Evolutionary conservation across 768 basidiomycete species (phyloP).

Genomic region (Russula vinacea): DNA sequence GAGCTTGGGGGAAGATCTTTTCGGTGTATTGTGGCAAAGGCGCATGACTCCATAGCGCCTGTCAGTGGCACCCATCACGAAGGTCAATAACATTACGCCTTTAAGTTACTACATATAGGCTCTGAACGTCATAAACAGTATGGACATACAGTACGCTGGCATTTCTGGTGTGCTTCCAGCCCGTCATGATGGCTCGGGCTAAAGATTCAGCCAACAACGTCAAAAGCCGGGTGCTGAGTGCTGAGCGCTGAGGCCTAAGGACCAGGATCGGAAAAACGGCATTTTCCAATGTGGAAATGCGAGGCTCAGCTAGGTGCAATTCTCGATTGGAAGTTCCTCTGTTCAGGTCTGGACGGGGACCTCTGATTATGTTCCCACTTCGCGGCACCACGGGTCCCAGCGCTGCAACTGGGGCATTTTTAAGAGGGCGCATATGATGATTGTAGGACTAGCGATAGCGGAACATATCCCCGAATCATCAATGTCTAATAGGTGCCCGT

Average conservation of each 20-base stretch:
- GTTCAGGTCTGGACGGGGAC: neutral
- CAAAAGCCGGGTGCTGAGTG: neutral
- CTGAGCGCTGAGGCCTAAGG: neutral
- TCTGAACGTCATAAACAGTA: neutral
- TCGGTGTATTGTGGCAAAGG: neutral
- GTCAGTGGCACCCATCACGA: neutral
- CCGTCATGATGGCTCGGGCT: neutral
- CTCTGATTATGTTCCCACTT: no score
- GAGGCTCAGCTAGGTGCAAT: constrained; percentile 1
- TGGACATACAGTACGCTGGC: neutral
- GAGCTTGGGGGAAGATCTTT: neutral
- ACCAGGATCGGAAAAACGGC: neutral
- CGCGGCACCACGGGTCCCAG: neutral
- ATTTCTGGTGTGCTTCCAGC: neutral
- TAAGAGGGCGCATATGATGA: no score
- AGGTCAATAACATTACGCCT: neutral
- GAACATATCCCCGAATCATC: neutral
- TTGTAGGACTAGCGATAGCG: no score
- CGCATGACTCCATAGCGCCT: neutral
- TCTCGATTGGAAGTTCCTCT: neutral
- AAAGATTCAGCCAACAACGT: neutral
- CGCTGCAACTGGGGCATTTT: neutral
- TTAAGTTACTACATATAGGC: neutral
- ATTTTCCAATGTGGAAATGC: constrained; percentile 20
- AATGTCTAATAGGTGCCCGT: constrained; percentile 1